These are phyloP conservation scores for Chlorella sp. DNA, from an alignment of 139 green algal genomes.

Conservation along the genomic window DNA sequence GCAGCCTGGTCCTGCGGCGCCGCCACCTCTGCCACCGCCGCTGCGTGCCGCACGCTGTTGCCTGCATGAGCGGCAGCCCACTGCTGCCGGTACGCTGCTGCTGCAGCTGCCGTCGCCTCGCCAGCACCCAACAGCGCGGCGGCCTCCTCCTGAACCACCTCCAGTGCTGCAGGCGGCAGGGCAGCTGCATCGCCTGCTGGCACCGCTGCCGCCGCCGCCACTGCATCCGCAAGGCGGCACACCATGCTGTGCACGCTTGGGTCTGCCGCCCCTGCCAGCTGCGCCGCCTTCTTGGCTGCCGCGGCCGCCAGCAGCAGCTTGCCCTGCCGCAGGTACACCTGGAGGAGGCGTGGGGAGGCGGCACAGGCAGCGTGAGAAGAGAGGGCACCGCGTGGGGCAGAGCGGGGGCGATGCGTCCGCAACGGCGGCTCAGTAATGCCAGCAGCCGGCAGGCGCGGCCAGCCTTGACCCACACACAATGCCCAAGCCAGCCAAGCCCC, in stretches of 20 bases:
- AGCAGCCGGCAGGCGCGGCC: no score
- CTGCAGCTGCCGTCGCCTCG: not conserved
- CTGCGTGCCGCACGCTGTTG: conserved; percentile 51
- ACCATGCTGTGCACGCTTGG: conserved; percentile 72
- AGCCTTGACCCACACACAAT: no score
- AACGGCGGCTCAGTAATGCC: no score
- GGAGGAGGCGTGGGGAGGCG: conserved; percentile 1
- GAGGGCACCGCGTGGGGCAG: no score
- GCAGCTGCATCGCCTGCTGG: not conserved
- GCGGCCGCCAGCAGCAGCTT: conserved; percentile 84
- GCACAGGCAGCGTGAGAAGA: no score
- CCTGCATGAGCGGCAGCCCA: conserved; percentile 51
- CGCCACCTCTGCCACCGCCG: conserved; percentile 59
- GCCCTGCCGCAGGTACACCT: conserved; percentile 80
- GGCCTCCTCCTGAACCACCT: conserved; percentile 59
- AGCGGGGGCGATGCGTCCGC: no score
- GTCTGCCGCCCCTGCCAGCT: conserved; percentile 60
- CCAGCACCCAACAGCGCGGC: conserved; percentile 53
- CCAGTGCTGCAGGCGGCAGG: not conserved
- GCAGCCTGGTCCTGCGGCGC: conserved; percentile 32
- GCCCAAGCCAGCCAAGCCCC: no score
- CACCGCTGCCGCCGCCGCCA: conserved; percentile 37
- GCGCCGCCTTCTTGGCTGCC: conserved; percentile 68
- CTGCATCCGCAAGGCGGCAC: conserved; percentile 59
- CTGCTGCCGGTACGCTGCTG: conserved; percentile 33